Evolutionary conservation across 495 filamentous ascomycete genomes (phyloP), one percentile per base, ranked within the genome.

Genomic region (Podospora pseudopauciseta): DNA sequence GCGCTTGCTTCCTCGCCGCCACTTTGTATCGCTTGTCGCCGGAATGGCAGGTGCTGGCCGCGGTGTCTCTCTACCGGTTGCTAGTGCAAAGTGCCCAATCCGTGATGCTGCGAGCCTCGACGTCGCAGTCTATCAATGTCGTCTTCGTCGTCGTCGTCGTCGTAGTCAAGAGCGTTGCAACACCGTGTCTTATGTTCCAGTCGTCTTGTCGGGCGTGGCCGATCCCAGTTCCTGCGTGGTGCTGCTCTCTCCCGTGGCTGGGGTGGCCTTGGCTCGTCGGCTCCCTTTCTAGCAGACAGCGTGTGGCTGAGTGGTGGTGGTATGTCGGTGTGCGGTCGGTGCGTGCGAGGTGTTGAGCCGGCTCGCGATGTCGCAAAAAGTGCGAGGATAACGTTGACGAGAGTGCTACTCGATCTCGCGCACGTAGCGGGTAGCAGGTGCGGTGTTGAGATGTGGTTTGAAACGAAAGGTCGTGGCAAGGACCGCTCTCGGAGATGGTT

Each of bases 401-500:
- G 55, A 54, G 23, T 67, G 54, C 55, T 49, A 61, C 28, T 53
- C 13, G 44, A 15, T 63, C n/a, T 18, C 61, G 34, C 44, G 66
- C 63, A 26, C 64, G 56, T 60, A 67, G 61, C 32, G 67, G 63
- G 49, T 60, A 67, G 61, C 32, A 66, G 63, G 64, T 55, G 26
- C 34, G 70, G 70, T 68, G 73, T 67, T 64, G 70, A 69, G 73
- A 71, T 68, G 71, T 66, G 67, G 70, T 69, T 74, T 77, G 72
- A 75, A 75, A 75, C 73, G 60, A 69, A 66, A 57, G 59, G 72
- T 74, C 65, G 71, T 74, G 75, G 73, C 69, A 70, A 72, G 67
- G 69, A 73, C 75, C 75, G 69, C 67, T 73, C 73, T 73, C 72
- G 69, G 73, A 74, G 68, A 65, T 73, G 74, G 75, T 71, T 77